Evolutionary conservation across 2,329 filamentous ascomycete species (phyloP).

Genomic region (Aureobasidium sp.): DNA sequence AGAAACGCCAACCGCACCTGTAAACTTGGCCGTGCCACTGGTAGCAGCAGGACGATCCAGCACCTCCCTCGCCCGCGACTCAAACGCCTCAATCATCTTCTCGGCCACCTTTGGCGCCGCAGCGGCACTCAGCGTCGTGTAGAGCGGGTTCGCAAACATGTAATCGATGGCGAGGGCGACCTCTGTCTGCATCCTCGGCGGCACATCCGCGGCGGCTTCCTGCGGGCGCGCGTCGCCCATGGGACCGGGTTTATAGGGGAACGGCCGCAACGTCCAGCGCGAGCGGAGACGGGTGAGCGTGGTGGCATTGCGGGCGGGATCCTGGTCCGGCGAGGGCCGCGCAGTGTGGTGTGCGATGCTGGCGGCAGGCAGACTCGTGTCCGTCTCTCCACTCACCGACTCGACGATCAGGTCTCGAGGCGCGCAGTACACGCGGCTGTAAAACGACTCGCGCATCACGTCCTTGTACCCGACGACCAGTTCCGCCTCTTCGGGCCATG

Average conservation of each 20-base stretch:
- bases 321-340: conserved; percentile 31
- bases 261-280: conserved; percentile 57
- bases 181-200: conserved; percentile 52
- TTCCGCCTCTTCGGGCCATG: conserved; percentile 67
- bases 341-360: conserved; percentile 38
- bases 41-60: conserved; percentile 22
- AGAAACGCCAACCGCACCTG: not conserved
- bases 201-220: conserved; percentile 37
- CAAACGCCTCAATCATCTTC: conserved; percentile 90
- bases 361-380: conserved; percentile 38
- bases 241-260: conserved; percentile 37
- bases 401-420: conserved; percentile 62
- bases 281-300: conserved; percentile 64
- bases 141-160: conserved; percentile 81
- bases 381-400: conserved; percentile 59
- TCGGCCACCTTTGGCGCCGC: conserved; percentile 78
- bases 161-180: conserved; percentile 73
- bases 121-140: conserved; percentile 71
- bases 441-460: conserved; percentile 75
- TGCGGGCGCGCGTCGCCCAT: conserved; percentile 23
- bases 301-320: conserved; percentile 27
- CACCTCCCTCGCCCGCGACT: conserved; percentile 63
- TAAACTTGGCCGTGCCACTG: not conserved
- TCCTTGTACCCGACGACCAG: conserved; percentile 80
- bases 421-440: conserved; percentile 70